These are phyloP conservation scores for Exophiala calicioides DNA, from an alignment of 2,329 filamentous ascomycete genomes.

Conservation along the genomic window DNA sequence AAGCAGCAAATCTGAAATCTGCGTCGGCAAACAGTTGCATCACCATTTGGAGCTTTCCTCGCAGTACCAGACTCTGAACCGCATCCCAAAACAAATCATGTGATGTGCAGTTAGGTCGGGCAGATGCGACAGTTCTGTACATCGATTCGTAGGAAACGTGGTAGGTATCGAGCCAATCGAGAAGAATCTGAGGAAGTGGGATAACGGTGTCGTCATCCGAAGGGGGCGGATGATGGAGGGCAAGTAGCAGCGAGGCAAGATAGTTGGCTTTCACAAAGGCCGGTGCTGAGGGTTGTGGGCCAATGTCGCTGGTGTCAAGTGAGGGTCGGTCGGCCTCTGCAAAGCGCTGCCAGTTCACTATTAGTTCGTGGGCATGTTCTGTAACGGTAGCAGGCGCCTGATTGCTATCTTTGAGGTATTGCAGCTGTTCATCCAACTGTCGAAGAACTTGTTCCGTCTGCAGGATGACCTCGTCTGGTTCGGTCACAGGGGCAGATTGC, in stretches of 20 bases:
- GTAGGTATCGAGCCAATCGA: constrained; percentile 77
- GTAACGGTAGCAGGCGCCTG: constrained; percentile 27
- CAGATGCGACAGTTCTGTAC: constrained; percentile 62
- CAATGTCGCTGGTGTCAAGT: constrained; percentile 57
- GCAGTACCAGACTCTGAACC: constrained; percentile 71
- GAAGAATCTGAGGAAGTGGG: constrained; percentile 73
- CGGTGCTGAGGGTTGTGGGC: constrained; percentile 62
- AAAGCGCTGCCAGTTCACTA: constrained; percentile 34
- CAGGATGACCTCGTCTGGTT: constrained; percentile 71
- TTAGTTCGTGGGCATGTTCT: constrained; percentile 21
- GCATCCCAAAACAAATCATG: constrained; percentile 83
- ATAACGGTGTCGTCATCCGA: constrained; percentile 23
- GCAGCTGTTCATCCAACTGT: constrained; percentile 58
- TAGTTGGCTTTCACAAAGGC: constrained; percentile 75
- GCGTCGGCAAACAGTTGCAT: constrained; percentile 70
- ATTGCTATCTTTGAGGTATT: constrained; percentile 37
- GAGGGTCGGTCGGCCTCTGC: constrained; percentile 40
- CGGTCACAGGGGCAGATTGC: constrained; percentile 62
- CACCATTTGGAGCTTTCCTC: constrained; percentile 70
- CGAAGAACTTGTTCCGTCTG: constrained; percentile 72
- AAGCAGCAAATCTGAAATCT: constrained; percentile 75
- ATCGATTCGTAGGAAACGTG: constrained; percentile 73
- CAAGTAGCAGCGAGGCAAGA: constrained; percentile 74
- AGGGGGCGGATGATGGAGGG: constrained; percentile 71
- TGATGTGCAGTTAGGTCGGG: constrained; percentile 71